Evolutionary conservation across 495 filamentous ascomycete species (phyloP), one percentile per base, ranked within the genome.

Genomic region (Pyrenula aspistea): DNA sequence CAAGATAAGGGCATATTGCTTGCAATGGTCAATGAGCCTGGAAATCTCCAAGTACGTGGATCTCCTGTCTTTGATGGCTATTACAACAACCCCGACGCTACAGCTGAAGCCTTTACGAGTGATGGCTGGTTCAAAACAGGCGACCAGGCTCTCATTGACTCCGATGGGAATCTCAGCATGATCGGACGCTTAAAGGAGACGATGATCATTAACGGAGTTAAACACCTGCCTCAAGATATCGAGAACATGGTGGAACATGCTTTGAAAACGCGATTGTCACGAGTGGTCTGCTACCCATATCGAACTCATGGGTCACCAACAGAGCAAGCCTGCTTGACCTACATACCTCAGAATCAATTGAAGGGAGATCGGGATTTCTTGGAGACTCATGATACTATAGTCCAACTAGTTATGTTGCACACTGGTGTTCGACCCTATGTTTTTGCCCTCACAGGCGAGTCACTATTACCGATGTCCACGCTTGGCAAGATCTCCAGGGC

Each of bases 51-150:
- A 21, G 11, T 74, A 2, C 23, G 49, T 0, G 70, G 71, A 0
- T 82, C 84, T 1, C 86, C 89, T 52, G 72, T 94, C 12, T 95
- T 93, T 74, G 69, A 79, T 51, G 83, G 83, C 15, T 95, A 95
- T 63, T 78, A 82, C 58, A 91, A 91, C 61, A 84, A 88, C 56
- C 71, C 77, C 0, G 73, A 78, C 36, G 78, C 78, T 0, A 91
- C 86, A 1, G 71, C 68, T 2, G 76, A 84, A 20, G 77, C 86
- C 0, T 80, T 91, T 25, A 86, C 83, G 0, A 31, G 57, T 0
- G 88, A 93, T 59, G 87, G 87, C 1, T 95, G 82, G 71, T 93
- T 93, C 72, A 88, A 83, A 61, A 93, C 89, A 1, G 90, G 90
- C 0, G 90, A 95, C 62, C 73, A 85, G 49, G 84, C 77, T 15